Conservation (phyloP, 2,329 filamentous ascomycete species). For the Xylaria sp. region DNA sequence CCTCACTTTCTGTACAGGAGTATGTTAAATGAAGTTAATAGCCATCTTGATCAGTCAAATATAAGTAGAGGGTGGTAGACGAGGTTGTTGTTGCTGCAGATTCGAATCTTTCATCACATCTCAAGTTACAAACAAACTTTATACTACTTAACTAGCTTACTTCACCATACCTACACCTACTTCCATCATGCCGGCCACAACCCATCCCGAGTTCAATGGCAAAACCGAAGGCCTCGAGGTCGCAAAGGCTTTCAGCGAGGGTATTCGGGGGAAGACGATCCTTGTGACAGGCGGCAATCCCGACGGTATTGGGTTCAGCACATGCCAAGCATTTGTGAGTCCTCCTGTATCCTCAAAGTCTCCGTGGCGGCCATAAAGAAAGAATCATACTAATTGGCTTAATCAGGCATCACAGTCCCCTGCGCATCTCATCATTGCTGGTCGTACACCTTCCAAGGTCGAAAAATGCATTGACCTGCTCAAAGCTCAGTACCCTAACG, state of each 20-base stretch:
- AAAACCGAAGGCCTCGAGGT: slow-evolving; percentile 55
- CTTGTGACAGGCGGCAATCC: slow-evolving; percentile 53
- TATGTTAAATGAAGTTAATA: neutral
- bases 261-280: slow-evolving; percentile 53
- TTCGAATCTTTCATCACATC: slow-evolving; percentile 3
- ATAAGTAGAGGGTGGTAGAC: slow-evolving; percentile 23
- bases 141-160: neutral
- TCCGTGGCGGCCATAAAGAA: neutral
- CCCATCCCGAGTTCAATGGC: slow-evolving; percentile 50
- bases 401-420: slow-evolving; percentile 49
- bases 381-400: neutral
- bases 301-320: slow-evolving; percentile 51
- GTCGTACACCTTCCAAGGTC: slow-evolving; percentile 50
- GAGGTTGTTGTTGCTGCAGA: neutral
- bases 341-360: neutral
- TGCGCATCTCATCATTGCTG: slow-evolving; percentile 51
- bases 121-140: neutral
- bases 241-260: slow-evolving; percentile 51
- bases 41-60: slow-evolving; percentile 1
- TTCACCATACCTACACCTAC: neutral
- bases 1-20: neutral
- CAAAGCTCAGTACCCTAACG: slow-evolving; percentile 44
- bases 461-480: slow-evolving; percentile 47
- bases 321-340: slow-evolving; percentile 52
- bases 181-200: slow-evolving; percentile 47